Evolutionary conservation across 345 rosid species (phyloP), one percentile per base, ranked within the genome.

Genomic region (Heritiera littoralis): DNA sequence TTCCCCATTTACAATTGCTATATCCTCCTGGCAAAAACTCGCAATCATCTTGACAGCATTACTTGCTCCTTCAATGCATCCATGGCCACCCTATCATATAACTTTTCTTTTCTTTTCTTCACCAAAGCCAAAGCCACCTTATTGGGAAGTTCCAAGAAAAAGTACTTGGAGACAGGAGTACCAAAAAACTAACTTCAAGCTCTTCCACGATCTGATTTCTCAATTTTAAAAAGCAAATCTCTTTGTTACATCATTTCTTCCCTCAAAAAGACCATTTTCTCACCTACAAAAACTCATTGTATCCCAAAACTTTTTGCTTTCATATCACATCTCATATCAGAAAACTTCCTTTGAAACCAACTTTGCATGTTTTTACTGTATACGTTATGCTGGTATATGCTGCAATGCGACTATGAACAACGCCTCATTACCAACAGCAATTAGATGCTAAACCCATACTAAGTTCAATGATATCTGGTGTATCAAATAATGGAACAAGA

Each of bases 251-350:
- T 72, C 79, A 30, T 84, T 69, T 70, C 76, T 63, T 78, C 76
- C 82, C 87, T 10, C 63, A 49, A 17, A 70, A 73, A 43, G 70
- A 78, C 60, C 74, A 69, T 51, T 75, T 74, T 80, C 75, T 78
- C 38, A 35, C 82, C 81, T 54, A 80, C 81, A 80, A 76, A 80
- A 80, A 67, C 78, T 68, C 70, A 60, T 77, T 72, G 60, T 69
- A 70, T 66, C 69, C 77, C 74, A 41, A 35, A 77, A 51, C 75
- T 77, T 72, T 69, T 28, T 41, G 9, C 17, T 73, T n/a, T 65
- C 55, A 20, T 55, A 35, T 41, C 20, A 56, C 65, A n/a, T 38
- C 61, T 20, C 45, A 30, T 48, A 40, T 20, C 83, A 67, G 67
- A 35, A 23, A 9, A 12, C 72, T 40, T 73, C 68, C 71, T 81